Percentiles rank a stretch among this genome's conserved stretches.
These are phyloP conservation scores for Arxiozyma slooffiae DNA, from an alignment of 1,139 yeast genomes.

Conservation along the genomic window DNA sequence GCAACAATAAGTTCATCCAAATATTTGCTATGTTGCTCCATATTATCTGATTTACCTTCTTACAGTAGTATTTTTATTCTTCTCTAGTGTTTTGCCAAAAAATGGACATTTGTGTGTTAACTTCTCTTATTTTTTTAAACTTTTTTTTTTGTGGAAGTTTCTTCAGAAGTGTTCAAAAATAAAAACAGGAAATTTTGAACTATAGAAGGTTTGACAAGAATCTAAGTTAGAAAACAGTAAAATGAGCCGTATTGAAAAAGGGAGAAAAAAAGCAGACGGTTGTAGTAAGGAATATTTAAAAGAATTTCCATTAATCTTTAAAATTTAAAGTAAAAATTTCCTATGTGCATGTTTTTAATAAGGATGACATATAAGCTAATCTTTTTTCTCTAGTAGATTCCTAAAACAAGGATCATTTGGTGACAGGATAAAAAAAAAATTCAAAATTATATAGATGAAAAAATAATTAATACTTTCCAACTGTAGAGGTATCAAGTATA, in stretches of 20 bases:
- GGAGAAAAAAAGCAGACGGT: neutral
- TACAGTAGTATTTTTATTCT: neutral
- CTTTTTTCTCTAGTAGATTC: neutral
- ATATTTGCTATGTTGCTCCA: constrained; percentile 25
- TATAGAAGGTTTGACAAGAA: neutral
- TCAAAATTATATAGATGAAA: neutral
- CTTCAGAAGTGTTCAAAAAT: neutral
- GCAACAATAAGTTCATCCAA: constrained; percentile 26
- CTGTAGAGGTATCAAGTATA: no score
- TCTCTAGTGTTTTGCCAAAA: neutral
- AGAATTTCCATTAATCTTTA: no score
- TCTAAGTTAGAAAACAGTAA: no score
- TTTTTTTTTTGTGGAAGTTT: neutral
- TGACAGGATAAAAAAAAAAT: neutral
- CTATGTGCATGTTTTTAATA: no score
- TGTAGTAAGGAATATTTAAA: neutral
- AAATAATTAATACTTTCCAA: no score
- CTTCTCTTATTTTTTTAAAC: neutral
- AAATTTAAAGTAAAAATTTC: no score
- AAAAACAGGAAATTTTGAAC: no score
- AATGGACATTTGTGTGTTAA: neutral
- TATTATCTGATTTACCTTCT: constrained; percentile 1
- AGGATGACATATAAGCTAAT: neutral
- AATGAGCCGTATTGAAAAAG: neutral
- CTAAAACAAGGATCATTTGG: neutral